These are phyloP conservation scores for Pyricularia sp. DNA, from an alignment of 2,329 filamentous ascomycete genomes.

Conservation along the genomic window DNA sequence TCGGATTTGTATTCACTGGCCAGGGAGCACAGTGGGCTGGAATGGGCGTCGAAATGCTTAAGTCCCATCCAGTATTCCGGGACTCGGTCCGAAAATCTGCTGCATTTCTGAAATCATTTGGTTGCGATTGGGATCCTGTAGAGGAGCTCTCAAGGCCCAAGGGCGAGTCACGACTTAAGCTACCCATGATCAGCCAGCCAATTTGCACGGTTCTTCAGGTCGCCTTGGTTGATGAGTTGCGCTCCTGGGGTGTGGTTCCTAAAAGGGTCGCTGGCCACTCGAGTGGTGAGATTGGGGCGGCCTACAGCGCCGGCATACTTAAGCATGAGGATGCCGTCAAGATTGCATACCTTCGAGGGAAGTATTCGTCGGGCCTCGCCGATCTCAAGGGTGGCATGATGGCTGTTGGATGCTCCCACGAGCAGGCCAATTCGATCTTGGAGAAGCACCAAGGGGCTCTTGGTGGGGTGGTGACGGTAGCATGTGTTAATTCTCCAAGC, in stretches of 20 bases:
- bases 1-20: constrained; percentile 21
- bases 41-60: constrained; percentile 16
- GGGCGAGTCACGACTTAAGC: not conserved
- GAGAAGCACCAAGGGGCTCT: constrained; percentile 7
- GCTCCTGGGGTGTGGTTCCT: constrained; percentile 5
- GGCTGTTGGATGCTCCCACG: constrained; percentile 28
- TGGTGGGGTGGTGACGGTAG: constrained; percentile 17
- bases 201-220: constrained; percentile 33
- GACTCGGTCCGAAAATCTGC: not conserved
- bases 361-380: not conserved
- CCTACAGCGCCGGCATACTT: constrained; percentile 14
- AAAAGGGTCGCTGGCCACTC: constrained; percentile 22
- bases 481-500: constrained; percentile 23
- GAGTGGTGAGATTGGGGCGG: constrained; percentile 24
- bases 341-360: constrained; percentile 13
- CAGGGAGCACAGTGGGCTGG: constrained; percentile 23
- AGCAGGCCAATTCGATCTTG: constrained; percentile 22
- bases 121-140: constrained; percentile 3
- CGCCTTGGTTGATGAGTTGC: constrained; percentile 20
- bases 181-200: constrained; percentile 23
- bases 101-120: not conserved
- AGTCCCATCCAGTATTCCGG: not conserved
- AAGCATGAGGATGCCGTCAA: constrained; percentile 10
- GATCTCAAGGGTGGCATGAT: constrained; percentile 28
- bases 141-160: not conserved